phyloP scores from a whole-genome alignment of 768 basidiomycete genomes.

The Sutorius australiensis region DNA sequence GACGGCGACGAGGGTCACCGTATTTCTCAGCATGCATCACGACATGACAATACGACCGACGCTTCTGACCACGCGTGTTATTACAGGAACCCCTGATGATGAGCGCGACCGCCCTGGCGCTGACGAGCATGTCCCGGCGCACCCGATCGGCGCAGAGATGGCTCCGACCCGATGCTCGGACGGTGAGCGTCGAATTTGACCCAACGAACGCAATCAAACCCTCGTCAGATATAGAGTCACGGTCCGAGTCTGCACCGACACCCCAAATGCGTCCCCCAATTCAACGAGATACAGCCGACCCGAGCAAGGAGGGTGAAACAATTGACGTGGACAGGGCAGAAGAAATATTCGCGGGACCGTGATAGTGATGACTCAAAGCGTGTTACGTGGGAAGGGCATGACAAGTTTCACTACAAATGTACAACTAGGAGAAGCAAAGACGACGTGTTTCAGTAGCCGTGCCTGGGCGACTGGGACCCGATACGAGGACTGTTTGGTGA shows the following conservation, averaged over 20 bases:
- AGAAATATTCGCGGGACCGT: background rate
- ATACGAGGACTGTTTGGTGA: conserved; percentile 13
- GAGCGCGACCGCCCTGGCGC: no score
- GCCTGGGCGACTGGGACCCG: conserved; percentile 2
- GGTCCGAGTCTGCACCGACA: background rate
- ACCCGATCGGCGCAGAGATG: no score
- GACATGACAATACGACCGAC: no score
- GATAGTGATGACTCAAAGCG: background rate
- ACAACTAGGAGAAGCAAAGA: background rate
- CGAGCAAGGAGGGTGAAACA: background rate
- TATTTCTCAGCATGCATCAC: background rate
- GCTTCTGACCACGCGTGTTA: background rate
- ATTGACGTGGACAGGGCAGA: background rate
- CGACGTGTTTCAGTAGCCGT: conserved; percentile 8
- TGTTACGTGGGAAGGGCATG: background rate
- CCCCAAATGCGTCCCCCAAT: background rate
- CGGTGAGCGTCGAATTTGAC: background rate
- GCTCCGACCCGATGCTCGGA: background rate
- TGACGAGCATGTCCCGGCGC: background rate
- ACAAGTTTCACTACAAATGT: background rate
- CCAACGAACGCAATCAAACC: background rate
- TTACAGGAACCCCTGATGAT: background rate
- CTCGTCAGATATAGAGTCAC: background rate
- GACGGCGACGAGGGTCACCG: background rate
- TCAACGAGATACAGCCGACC: background rate